These are phyloP conservation scores for Cutaneotrichosporon dermatis DNA, from an alignment of 1,284 basidiomycete species.

Conservation along the genomic window DNA sequence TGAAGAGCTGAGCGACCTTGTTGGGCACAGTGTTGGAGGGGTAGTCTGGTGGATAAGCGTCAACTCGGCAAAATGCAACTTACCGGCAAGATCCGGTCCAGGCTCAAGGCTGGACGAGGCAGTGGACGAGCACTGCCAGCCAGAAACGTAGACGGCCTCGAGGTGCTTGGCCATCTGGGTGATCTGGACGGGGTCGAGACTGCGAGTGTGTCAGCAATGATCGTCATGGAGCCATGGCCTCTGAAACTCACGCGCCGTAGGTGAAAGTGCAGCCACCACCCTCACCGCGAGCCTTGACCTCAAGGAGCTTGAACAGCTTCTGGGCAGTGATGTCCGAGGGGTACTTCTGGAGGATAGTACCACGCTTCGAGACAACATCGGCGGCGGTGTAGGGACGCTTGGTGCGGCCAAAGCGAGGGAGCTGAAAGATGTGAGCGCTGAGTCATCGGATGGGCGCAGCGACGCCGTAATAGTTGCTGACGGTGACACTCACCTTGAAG, in stretches of 20 bases:
- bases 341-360: conserved; percentile 79
- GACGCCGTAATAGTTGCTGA: neutral
- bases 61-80: conserved; percentile 6
- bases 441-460: neutral
- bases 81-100: conserved; percentile 82
- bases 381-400: conserved; percentile 87
- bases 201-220: conserved; percentile 38
- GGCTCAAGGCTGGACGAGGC: conserved; percentile 93
- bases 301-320: conserved; percentile 68
- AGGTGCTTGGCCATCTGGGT: conserved; percentile 94
- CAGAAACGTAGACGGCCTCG: conserved; percentile 92
- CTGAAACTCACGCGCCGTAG: conserved; percentile 83
- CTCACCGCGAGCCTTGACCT: conserved; percentile 48
- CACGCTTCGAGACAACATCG: conserved; percentile 90
- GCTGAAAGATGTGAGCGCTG: conserved; percentile 52
- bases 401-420: conserved; percentile 75
- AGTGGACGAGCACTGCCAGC: conserved; percentile 89
- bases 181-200: conserved; percentile 91
- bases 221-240: too few relatives aligned
- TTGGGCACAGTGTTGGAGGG: conserved; percentile 61
- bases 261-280: conserved; percentile 52
- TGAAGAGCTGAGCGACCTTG: conserved; percentile 62
- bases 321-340: conserved; percentile 79
- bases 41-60: conserved; percentile 49
- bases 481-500: conserved; percentile 70